Evolutionary conservation across 129 eudicot species (phyloP), one percentile per base, ranked within the genome.

Genomic region (Chrysanthemum seticuspe): DNA sequence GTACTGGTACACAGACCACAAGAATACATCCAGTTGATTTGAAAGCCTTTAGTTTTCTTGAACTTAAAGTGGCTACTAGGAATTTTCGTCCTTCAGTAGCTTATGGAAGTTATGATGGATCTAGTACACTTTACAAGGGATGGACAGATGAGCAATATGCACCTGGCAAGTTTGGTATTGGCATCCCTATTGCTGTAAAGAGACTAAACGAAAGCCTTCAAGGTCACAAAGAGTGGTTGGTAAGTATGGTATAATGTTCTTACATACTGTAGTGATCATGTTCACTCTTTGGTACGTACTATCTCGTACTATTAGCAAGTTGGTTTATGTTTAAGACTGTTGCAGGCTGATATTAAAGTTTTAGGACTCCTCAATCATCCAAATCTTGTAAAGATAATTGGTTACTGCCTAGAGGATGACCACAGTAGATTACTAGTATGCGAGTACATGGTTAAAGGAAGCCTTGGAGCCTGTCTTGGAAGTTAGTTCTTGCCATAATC

Each of bases 191-290:
- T 68, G 88, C 84, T 59, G 91, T 74, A 14, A 83, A 87, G 80
- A 81, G 71, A 76, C 68, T 83, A n/a, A 74, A 79, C 67, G 75
- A 83, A 29, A 79, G 77, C 63, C 84, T 25, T n/a, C 86, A 83
- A 50, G 86, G 78, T 78, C 85, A 83, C 76, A 75, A 54, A 60
- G 84, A 83, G 49, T 87, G 88, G 91, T 55, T 87, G 86, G 88
- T 87, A 76, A 81, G 91, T 83, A 53, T 68, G 23, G n/a, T 13
- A 62, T 2, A 60, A 3, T 59, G 3, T 12, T 3, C 25, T 48
- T 19, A 10, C 34, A 4, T 49, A 29, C 36, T 48, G 34, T 45
- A 36, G 18, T 3, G 21, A 31, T 18, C 5, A 19, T 19, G 65
- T 60, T 60, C 64, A 59, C 64, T 21, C 40, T 60, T 60, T 6